These are phyloP conservation scores for Rhynchosporium graminicola DNA, from an alignment of 2,329 filamentous ascomycete species.

Conservation along the genomic window DNA sequence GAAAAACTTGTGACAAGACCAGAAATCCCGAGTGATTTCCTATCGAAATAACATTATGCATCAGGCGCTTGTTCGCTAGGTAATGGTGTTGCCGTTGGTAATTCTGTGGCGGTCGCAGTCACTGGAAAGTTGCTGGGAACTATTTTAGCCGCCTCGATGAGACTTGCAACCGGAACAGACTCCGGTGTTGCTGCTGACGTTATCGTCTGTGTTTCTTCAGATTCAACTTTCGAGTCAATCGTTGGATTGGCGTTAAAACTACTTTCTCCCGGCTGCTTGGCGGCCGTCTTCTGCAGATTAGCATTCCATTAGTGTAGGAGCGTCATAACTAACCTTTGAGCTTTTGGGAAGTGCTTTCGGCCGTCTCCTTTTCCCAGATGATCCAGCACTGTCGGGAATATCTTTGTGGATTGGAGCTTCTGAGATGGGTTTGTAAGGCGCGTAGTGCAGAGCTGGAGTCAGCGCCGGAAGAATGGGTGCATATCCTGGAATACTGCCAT, in stretches of 20 bases:
- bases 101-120: not conserved
- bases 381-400: slow-evolving; percentile 21
- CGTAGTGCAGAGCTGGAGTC: slow-evolving; percentile 6
- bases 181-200: slow-evolving; percentile 3
- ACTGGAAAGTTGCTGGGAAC: not conserved
- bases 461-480: slow-evolving; percentile 13
- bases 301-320: not conserved
- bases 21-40: not conserved
- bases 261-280: slow-evolving; percentile 29
- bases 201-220: not conserved
- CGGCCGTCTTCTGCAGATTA: slow-evolving; percentile 1
- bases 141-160: not conserved
- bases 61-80: slow-evolving; percentile 2
- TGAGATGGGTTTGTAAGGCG: slow-evolving; percentile 17
- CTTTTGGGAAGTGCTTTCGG: slow-evolving; percentile 24
- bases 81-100: not conserved
- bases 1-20: not conserved
- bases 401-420: slow-evolving; percentile 22
- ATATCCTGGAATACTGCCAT: slow-evolving; percentile 22
- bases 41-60: not conserved
- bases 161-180: slow-evolving; percentile 1
- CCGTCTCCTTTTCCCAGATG: slow-evolving; percentile 31
- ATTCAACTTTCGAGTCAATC: slow-evolving; percentile 4
- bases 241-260: slow-evolving; percentile 24
- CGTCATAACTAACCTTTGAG: slow-evolving; percentile 26